These are phyloP conservation scores for Boletus sensibilis DNA, from an alignment of 768 basidiomycete genomes.

Conservation along the genomic window DNA sequence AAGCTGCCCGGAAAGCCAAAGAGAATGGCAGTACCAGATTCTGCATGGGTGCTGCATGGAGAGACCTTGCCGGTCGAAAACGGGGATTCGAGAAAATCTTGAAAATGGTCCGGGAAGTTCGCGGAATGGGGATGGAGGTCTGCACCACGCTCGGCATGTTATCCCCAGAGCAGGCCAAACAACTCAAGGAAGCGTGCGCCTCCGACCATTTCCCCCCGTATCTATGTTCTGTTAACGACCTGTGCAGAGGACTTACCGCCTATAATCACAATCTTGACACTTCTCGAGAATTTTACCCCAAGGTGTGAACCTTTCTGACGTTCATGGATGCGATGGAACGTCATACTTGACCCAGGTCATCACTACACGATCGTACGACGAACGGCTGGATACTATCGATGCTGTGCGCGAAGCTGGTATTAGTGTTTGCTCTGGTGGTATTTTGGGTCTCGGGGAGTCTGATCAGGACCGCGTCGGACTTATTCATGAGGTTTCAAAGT, in stretches of 20 bases:
- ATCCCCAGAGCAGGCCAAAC: slow-evolving; percentile 85
- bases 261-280: slow-evolving; percentile 99
- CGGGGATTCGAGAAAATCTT: slow-evolving; percentile 92
- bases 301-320: slow-evolving; percentile 45
- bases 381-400: slow-evolving; percentile 83
- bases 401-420: slow-evolving; percentile 95
- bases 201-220: not conserved
- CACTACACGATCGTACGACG: slow-evolving; percentile 92
- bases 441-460: slow-evolving; percentile 89
- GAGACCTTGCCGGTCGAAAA: slow-evolving; percentile 90
- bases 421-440: slow-evolving; percentile 96
- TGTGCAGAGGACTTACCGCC: slow-evolving; percentile 79
- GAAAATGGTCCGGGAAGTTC: slow-evolving; percentile 85
- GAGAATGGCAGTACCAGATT: slow-evolving; percentile 96
- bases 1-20: slow-evolving; percentile 91
- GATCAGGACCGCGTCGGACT: slow-evolving; percentile 89
- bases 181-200: slow-evolving; percentile 88
- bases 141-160: slow-evolving; percentile 99
- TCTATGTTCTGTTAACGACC: not conserved
- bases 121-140: slow-evolving; percentile 98
- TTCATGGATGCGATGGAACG: not conserved
- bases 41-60: slow-evolving; percentile 99
- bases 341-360: slow-evolving; percentile 64
- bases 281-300: slow-evolving; percentile 93
- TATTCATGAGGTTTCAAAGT: slow-evolving; percentile 93